Conservation (phyloP, 192 early-diverging fungal genomes). For the Anaeromyces robustus region DNA sequence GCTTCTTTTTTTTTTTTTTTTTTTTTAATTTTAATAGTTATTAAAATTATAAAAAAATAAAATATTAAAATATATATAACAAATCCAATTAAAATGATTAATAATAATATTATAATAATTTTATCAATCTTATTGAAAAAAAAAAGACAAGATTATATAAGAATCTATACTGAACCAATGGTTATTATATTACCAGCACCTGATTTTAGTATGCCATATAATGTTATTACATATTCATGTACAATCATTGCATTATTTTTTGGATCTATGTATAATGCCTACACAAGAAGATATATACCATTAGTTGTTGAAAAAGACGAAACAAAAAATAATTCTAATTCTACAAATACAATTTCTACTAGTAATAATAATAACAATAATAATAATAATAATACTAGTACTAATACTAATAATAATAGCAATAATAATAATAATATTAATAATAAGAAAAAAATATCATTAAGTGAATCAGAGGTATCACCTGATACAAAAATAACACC, state of each 20-base stretch:
- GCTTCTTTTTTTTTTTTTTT: neutral
- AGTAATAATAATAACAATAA: too few species aligned
- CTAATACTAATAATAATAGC: too few species aligned
- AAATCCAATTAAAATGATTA: too few species aligned
- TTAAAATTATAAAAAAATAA: neutral
- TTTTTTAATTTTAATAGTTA: neutral
- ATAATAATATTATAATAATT: too few species aligned
- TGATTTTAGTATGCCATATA: slow-evolving; percentile 98
- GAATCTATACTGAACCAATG: slow-evolving; percentile 71
- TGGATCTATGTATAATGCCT: slow-evolving; percentile 75
- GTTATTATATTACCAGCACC: slow-evolving; percentile 84
- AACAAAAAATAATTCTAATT: neutral
- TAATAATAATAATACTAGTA: too few species aligned
- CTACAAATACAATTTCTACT: too few species aligned
- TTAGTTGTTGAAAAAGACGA: neutral
- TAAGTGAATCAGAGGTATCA: too few species aligned
- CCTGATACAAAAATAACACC: too few species aligned
- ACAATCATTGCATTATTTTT: slow-evolving; percentile 90
- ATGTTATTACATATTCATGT: slow-evolving; percentile 94
- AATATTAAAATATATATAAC: too few species aligned
- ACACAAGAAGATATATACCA: neutral
- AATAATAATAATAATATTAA: too few species aligned
- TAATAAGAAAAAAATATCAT: too few species aligned
- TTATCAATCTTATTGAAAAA: neutral
- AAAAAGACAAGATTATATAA: slow-evolving; percentile 2